Base-by-base conservation (phyloP, 768 basidiomycete species). In the Nidularia sp. region DNA sequence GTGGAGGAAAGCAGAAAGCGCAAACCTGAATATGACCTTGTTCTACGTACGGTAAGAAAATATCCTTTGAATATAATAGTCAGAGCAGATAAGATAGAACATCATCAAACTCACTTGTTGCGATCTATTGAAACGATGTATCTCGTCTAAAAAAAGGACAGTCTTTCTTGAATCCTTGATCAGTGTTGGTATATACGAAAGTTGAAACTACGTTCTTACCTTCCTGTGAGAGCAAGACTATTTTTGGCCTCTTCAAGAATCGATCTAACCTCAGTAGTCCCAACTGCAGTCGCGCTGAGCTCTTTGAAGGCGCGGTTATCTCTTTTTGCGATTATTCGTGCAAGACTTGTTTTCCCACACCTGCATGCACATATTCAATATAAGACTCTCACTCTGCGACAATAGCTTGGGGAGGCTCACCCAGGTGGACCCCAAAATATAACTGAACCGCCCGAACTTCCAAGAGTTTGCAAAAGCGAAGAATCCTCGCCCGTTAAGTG, bases 31-130 rank as follows among this genome's bases (percentile, higher is more conserved):
- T 80, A 55, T 79, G 78, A 1, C 92, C 91, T 53, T 78, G 83
- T 62, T 94, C 92, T 8, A 93, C 75, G 55, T 80, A 90, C 0
- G 91, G 91, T 9, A 93, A 73, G 66, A 93, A 90, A 8, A 89
- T 73, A 58, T 92, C 90, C 81, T 89, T 57, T 29, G 25, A 29
- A 29, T 29, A 29, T 29, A 29, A 29, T 29, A 29, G 25, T 51
- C 50, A 61, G 59, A 36, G 33, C 42, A 33, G 13, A 54, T 33
- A 32, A 41, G 18, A 50, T 45, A 47, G 42, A 44, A 15, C 8
- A 32, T 36, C 13, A 13, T 9, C 13, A 35, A 15, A 31, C 6
- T 31, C 52, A 84, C 85, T 67, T 90, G 88, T 54, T 87, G 85
- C 6, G 79, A 70, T 58, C 81, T 85, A 62, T 81, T 87, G 61